Evolutionary conservation across 768 basidiomycete genomes (phyloP).

Genomic region (Naematelia encephala): DNA sequence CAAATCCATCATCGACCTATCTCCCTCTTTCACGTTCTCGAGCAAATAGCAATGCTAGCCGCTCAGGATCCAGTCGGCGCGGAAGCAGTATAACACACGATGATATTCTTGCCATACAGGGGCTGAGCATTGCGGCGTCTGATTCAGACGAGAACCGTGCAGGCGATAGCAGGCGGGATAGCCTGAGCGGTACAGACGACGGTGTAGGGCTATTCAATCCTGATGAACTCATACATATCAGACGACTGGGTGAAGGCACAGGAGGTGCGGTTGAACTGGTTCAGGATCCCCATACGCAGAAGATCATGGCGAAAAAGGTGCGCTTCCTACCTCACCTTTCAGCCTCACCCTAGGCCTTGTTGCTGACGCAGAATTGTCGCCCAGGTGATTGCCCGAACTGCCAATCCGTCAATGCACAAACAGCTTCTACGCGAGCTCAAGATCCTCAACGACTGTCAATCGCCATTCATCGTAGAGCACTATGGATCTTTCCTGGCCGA

Average conservation of each 20-base stretch:
- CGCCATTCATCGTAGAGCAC: slow-evolving; percentile 51
- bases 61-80: neutral
- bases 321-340: no score
- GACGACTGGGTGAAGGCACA: slow-evolving; percentile 49
- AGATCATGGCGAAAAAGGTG: slow-evolving; percentile 52
- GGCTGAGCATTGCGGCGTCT: slow-evolving; percentile 7
- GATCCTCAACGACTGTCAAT: slow-evolving; percentile 49
- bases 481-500: slow-evolving; percentile 51
- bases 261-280: slow-evolving; percentile 51
- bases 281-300: slow-evolving; percentile 37
- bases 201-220: slow-evolving; percentile 27
- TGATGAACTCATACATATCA: slow-evolving; percentile 35
- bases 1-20: slow-evolving; percentile 10
- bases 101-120: slow-evolving; percentile 10
- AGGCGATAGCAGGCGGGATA: slow-evolving; percentile 8
- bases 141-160: neutral
- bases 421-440: slow-evolving; percentile 51
- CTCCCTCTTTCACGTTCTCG: slow-evolving; percentile 14
- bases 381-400: slow-evolving; percentile 50
- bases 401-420: slow-evolving; percentile 51
- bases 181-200: slow-evolving; percentile 17
- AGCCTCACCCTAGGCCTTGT: no score
- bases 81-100: neutral
- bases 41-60: slow-evolving; percentile 14
- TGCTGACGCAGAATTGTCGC: slow-evolving; percentile 3